Evolutionary conservation across 805 yeast species (phyloP), one percentile per base, ranked within the genome.

Genomic region (Myxozyma neotropica): DNA sequence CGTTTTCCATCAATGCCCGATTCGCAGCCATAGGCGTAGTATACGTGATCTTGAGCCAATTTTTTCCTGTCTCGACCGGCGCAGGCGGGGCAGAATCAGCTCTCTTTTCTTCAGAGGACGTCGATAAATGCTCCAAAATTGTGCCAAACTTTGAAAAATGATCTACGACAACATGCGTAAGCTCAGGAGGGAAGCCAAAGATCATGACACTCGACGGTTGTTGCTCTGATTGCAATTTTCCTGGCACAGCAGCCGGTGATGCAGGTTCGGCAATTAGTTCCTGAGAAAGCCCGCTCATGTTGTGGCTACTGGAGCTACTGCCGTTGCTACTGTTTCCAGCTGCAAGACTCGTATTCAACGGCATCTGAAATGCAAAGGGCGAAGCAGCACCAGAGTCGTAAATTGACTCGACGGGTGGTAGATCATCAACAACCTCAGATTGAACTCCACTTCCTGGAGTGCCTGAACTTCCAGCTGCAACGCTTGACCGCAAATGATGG

Each of bases 11-110:
- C 45, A 92, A 75, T 0, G 99, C 97, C 56, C 96, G 83, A 17
- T 83, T 72, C 1, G 96, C 97, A 8, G 92, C 81, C 1, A 86
- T 77, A 6, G 87, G 82, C 59, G 85, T 86, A 58, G 84, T 87
- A 72, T 83, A 94, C 2, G 97, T 92, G 55, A 93, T 71, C 70
- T 91, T 88, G n/a, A 92, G 84, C 98, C 98, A 93, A 40, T 89
- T 85, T 47, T 84, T 81, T 0, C 98, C 98, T 12, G 92, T 81
- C 73, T 83, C 88, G 7, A 93, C 86, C 2, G 97, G 95, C 33
- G 76, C 44, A 57, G 67, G 57, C 33, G 64, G 52, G 7, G 13
- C 42, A 52, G 21, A 24, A 19, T 24, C 39, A 19, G n/a, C 43
- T 6, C 21, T 17, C 6, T 46, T 53, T 8, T 33, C 42, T 4